phyloP scores from a whole-genome alignment of 345 rosid species.

The Gossypioides kirkii region DNA sequence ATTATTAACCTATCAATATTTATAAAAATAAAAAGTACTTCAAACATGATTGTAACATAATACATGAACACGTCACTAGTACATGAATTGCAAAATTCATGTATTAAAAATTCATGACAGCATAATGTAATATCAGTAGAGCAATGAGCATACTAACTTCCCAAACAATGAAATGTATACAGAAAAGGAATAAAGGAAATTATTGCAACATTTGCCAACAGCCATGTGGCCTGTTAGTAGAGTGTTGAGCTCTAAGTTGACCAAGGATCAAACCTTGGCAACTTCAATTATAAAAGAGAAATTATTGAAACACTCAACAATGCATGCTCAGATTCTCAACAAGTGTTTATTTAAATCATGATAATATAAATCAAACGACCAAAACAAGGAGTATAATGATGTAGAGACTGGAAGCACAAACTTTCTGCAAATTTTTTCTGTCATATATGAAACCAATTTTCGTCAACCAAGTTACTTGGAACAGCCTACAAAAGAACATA shows the following conservation, averaged over 20 bases:
- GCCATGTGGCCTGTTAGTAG: too few species aligned
- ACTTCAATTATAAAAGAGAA: not conserved
- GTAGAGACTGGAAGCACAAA: conserved; percentile 41
- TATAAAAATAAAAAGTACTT: not conserved
- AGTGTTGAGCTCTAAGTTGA: too few species aligned
- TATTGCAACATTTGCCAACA: too few species aligned
- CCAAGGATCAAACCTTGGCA: too few species aligned
- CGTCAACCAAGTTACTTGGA: conserved; percentile 90
- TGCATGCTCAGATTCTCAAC: not conserved
- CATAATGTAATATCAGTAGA: not conserved
- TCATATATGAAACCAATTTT: conserved; percentile 53
- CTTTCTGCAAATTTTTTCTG: conserved; percentile 50
- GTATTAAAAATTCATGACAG: not conserved
- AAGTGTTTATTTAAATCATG: not conserved
- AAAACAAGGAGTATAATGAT: conserved; percentile 11
- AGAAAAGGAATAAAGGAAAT: not conserved
- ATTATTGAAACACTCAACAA: not conserved
- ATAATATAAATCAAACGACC: conserved; percentile 5
- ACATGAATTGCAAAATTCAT: not conserved
- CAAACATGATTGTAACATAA: not conserved
- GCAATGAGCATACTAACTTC: not conserved
- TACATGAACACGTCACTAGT: too few species aligned
- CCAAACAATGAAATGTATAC: not conserved
- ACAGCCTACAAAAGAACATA: conserved; percentile 70
- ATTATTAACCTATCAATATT: not conserved